Percentiles rank a stretch among this genome's conserved stretches.
Evolutionary conservation across 2,329 filamentous ascomycete genomes (phyloP).

Genomic region (Chalara sp.): DNA sequence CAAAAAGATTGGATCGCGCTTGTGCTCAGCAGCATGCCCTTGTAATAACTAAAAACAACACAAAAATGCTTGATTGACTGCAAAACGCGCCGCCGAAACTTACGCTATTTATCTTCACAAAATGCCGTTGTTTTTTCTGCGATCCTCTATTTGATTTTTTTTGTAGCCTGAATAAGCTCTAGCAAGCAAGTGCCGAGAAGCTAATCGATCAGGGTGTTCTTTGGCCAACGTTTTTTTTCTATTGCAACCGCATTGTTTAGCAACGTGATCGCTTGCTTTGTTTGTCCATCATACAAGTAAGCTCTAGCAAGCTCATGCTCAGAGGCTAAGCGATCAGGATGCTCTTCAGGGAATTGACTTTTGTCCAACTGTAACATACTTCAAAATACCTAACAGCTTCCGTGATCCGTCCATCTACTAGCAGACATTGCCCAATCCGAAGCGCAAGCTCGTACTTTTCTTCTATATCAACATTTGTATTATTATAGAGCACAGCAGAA

Average conservation of each 20-base stretch:
- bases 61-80: no score
- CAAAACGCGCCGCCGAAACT: no score
- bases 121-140: no score
- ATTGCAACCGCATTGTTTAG: background rate
- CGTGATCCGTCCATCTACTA: constrained; percentile 9
- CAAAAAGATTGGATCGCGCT: no score
- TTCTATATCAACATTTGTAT: constrained; percentile 6
- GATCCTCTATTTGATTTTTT: background rate
- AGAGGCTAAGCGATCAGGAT: constrained; percentile 7
- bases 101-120: no score
- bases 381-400: constrained; percentile 19
- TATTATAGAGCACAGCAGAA: constrained; percentile 16
- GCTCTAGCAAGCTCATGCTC: constrained; percentile 5
- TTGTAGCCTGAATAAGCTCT: background rate
- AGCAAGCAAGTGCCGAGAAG: background rate
- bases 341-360: constrained; percentile 2
- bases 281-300: background rate
- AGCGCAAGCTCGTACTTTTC: constrained; percentile 16
- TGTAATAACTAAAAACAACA: no score
- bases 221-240: no score
- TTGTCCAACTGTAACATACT: constrained; percentile 10
- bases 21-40: no score
- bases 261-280: background rate
- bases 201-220: no score
- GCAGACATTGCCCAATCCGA: constrained; percentile 17